phyloP scores from a whole-genome alignment of 352 stramenopile genomes.

The Phytophthora meadii region DNA sequence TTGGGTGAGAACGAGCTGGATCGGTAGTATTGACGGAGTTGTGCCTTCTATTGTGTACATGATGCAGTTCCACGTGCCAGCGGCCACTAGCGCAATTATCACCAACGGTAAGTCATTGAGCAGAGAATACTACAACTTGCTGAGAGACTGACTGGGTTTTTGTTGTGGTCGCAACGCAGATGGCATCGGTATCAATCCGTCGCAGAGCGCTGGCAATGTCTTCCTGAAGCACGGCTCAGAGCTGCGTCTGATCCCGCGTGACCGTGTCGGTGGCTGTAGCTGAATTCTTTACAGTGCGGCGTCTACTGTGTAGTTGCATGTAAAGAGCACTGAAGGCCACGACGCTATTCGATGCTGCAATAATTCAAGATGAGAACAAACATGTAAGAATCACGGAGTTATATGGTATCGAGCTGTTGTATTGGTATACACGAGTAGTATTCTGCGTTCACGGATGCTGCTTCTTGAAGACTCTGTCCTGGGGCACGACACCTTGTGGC shows the following conservation, averaged over 20 bases:
- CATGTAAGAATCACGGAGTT: not conserved
- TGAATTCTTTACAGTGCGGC: constrained; percentile 2
- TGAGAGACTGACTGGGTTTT: constrained; percentile 10
- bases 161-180: constrained; percentile 43
- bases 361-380: constrained; percentile 2
- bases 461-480: constrained; percentile 22
- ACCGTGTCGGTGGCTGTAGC: constrained; percentile 69
- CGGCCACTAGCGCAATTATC: constrained; percentile 88
- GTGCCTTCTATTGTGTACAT: constrained; percentile 10
- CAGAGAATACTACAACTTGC: not conserved
- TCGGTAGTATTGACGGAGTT: constrained; percentile 19
- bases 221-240: constrained; percentile 89
- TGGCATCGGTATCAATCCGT: constrained; percentile 86
- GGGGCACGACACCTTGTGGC: constrained; percentile 7
- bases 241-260: constrained; percentile 83
- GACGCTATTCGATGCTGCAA: not conserved
- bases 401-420: constrained; percentile 31
- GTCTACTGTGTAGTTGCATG: constrained; percentile 2
- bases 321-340: not conserved
- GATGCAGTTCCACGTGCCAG: constrained; percentile 77
- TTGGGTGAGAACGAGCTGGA: not conserved
- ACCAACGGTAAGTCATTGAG: constrained; percentile 63
- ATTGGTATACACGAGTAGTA: constrained; percentile 37
- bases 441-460: constrained; percentile 21
- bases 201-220: constrained; percentile 83